A percentile compares a stretch with the other conserved stretches of the same genome.
These are phyloP conservation scores for Mycena latifolia DNA, from an alignment of 768 basidiomycete species.

Conservation along the genomic window DNA sequence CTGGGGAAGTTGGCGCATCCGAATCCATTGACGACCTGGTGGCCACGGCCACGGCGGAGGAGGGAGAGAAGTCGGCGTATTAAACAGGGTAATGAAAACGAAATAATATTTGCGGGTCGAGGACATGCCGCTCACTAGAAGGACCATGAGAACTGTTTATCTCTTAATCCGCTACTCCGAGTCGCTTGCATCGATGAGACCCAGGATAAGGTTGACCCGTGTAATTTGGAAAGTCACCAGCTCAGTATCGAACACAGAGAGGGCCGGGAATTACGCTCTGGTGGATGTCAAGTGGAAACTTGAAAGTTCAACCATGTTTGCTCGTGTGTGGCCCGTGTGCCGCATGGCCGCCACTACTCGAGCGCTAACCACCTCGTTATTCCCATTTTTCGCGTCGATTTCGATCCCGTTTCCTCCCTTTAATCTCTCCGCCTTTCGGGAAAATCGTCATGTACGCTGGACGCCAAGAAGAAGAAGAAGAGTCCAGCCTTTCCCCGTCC, in stretches of 20 bases:
- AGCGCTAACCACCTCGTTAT: background rate
- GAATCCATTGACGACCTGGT: slow-evolving; percentile 70
- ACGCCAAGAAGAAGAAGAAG: background rate
- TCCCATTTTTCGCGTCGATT: background rate
- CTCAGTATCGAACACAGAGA: too few relatives aligned
- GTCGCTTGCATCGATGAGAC: too few relatives aligned
- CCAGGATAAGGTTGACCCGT: too few relatives aligned
- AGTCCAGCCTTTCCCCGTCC: slow-evolving; percentile 14
- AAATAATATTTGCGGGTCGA: too few relatives aligned
- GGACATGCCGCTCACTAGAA: too few relatives aligned
- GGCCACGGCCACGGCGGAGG: slow-evolving; percentile 66
- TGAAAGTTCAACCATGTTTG: slow-evolving; percentile 7
- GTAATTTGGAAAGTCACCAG: too few relatives aligned
- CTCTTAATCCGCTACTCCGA: too few relatives aligned
- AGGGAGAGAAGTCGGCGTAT: slow-evolving; percentile 68
- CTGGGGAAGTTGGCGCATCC: slow-evolving; percentile 64
- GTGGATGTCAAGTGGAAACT: too few relatives aligned
- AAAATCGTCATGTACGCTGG: background rate
- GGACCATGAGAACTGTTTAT: too few relatives aligned
- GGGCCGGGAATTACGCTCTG: background rate
- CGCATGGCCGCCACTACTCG: background rate
- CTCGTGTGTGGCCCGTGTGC: background rate
- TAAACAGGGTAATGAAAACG: background rate
- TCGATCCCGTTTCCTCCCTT: background rate
- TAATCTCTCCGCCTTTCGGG: background rate